Evolutionary conservation across 192 early-diverging fungal genomes (phyloP).

Genomic region (Thamnidium elegans): DNA sequence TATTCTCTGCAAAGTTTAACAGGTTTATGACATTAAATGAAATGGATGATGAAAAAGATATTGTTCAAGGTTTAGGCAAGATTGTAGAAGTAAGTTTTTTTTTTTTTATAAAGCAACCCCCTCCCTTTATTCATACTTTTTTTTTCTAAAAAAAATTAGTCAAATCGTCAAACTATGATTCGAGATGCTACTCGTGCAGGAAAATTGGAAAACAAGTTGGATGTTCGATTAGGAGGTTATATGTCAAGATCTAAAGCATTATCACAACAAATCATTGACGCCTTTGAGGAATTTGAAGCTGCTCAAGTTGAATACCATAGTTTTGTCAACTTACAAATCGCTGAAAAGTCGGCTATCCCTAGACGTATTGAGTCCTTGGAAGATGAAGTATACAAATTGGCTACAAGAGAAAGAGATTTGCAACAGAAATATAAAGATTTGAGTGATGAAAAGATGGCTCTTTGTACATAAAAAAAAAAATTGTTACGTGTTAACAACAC

Average conservation of each 20-base stretch:
- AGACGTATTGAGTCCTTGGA: constrained; percentile 53
- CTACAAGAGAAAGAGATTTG: constrained; percentile 51
- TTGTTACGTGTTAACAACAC: too few species aligned
- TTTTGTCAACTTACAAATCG: constrained; percentile 55
- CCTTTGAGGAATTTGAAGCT: constrained; percentile 58
- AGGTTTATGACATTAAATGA: constrained; percentile 32
- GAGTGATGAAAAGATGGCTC: constrained; percentile 42
- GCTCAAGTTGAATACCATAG: constrained; percentile 56
- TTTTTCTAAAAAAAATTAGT: constrained; percentile 31
- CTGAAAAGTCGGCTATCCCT: constrained; percentile 60
- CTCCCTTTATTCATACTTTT: not conserved
- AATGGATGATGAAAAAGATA: constrained; percentile 32
- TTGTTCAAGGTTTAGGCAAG: constrained; percentile 33
- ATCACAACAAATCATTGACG: constrained; percentile 53
- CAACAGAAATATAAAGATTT: constrained; percentile 68
- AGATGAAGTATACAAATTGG: constrained; percentile 50
- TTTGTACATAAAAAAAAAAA: not conserved
- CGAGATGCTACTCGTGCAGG: constrained; percentile 68
- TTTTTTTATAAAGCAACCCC: too few species aligned
- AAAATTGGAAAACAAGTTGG: constrained; percentile 86
- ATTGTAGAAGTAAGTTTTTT: constrained; percentile 33
- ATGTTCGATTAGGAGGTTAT: constrained; percentile 81
- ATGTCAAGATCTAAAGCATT: constrained; percentile 65
- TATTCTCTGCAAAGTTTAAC: constrained; percentile 33
- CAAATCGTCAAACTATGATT: constrained; percentile 67